Base-by-base conservation (phyloP, 805 yeast genomes). In the Lachancea fermentati region DNA sequence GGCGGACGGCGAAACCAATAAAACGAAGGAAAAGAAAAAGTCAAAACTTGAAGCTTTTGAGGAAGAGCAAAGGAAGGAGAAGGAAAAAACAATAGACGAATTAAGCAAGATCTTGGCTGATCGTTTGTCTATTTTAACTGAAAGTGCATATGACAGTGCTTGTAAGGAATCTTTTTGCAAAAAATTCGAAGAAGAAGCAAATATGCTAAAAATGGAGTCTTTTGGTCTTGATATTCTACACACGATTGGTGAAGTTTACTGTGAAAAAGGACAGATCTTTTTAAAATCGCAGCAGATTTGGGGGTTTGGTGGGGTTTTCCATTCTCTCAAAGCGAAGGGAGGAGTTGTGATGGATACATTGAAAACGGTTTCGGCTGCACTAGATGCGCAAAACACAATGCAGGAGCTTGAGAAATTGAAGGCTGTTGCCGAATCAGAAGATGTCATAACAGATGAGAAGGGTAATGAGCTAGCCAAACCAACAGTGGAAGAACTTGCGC, bases 201-300 rank as follows among this genome's bases (percentile, higher is more conserved):
- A 89, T 56, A 68, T 79, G 19, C 68, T 85, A 48, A 84, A 83
- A 51, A 75, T 81, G 78, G 93, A 85, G 60, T 82, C 91, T 16
- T 85, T 85, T 62, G 94, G 94, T n/a, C 62, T 83, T 24, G 88
- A 85, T 54, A 82, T 85, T 26, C 70, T 85, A 35, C 93, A 85
- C 51, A 73, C 85, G 0, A 74, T 85, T 40, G 94, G 93, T 17
- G 71, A 75, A 38, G 75, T 81, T 2, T 85, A 85, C 56, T 66
- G 70, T 45, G 72, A 80, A 52, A 81, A 83, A 56, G 81, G 79
- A 19, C 72, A 73, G 43, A 75, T 82, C 14, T 81, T 74, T 46
- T 60, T 84, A 30, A 82, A 81, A 50, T 74, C 82, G 6, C 87
- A 80, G 50, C 71, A 72, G 31, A 68, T 76, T 33, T 68, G 77